phyloP scores from a whole-genome alignment of 108 stramenopile genomes.

The Conticribra guillardii region DNA sequence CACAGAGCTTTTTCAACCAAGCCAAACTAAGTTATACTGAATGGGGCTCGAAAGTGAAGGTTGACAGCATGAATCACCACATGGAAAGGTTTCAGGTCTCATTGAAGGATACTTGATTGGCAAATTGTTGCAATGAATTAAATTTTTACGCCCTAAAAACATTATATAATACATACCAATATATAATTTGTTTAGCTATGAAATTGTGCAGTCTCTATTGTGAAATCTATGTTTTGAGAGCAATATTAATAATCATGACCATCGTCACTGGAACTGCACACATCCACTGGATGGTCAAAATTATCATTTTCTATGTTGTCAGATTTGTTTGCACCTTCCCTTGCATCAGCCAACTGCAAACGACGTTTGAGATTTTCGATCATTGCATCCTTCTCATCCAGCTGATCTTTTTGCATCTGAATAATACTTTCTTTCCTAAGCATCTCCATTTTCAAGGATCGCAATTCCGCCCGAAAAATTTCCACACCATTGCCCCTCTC shows the following conservation, averaged over 20 bases:
- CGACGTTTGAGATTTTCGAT: slow-evolving; percentile 39
- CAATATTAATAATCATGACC: slow-evolving; percentile 6
- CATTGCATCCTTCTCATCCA: slow-evolving; percentile 50
- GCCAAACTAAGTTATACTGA: slow-evolving; percentile 21
- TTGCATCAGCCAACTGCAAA: slow-evolving; percentile 13
- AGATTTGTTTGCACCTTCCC: slow-evolving; percentile 1
- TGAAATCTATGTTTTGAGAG: no score
- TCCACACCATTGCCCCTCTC: slow-evolving; percentile 37
- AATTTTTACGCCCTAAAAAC: no score
- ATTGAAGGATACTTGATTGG: not conserved
- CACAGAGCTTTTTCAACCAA: slow-evolving; percentile 18
- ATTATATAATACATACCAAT: no score
- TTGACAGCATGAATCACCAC: not conserved
- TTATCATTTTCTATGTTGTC: not conserved
- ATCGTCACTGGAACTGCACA: slow-evolving; percentile 25
- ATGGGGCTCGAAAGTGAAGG: slow-evolving; percentile 28
- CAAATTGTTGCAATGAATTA: not conserved
- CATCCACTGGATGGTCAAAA: slow-evolving; percentile 10
- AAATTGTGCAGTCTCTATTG: no score
- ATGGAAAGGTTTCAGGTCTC: not conserved
- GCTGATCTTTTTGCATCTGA: slow-evolving; percentile 33
- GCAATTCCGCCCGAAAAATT: slow-evolving; percentile 33
- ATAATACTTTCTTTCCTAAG: slow-evolving; percentile 30
- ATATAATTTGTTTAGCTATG: no score
- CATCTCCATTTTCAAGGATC: slow-evolving; percentile 37